Percentiles rank a stretch among this genome's conserved stretches.
These are phyloP conservation scores for Elaphomyces granulatus DNA, from an alignment of 495 filamentous ascomycete genomes.

Conservation along the genomic window DNA sequence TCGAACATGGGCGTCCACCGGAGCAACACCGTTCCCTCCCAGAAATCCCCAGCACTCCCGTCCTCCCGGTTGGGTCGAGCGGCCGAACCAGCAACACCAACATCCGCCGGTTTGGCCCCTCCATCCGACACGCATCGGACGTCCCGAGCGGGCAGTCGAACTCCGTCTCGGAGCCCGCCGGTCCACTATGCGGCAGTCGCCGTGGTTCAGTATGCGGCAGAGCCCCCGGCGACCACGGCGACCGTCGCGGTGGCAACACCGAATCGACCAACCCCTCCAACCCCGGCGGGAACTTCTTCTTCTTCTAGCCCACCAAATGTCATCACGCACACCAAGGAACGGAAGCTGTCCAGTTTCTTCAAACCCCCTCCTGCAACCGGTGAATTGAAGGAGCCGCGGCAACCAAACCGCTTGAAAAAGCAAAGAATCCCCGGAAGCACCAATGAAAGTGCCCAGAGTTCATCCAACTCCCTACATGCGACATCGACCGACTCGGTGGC, in stretches of 20 bases:
- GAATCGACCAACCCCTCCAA: slow-evolving; percentile 8
- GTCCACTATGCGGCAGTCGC: slow-evolving; percentile 2
- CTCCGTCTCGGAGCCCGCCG: slow-evolving; percentile 13
- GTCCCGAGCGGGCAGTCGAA: slow-evolving; percentile 23
- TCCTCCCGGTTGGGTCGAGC: slow-evolving; percentile 39
- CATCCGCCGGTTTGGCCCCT: slow-evolving; percentile 19
- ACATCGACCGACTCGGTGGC: slow-evolving; percentile 8
- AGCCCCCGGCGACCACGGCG: slow-evolving; percentile 13
- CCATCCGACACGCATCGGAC: slow-evolving; percentile 13
- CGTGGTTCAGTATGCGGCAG: slow-evolving; percentile 28
- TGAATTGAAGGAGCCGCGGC: slow-evolving; percentile 44
- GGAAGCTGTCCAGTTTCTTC: slow-evolving; percentile 54
- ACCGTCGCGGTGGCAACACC: slow-evolving; percentile 6
- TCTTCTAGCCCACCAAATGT: slow-evolving; percentile 31
- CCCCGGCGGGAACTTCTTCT: slow-evolving; percentile 22
- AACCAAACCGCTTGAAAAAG: slow-evolving; percentile 77
- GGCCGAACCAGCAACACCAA: slow-evolving; percentile 19
- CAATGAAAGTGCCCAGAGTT: slow-evolving; percentile 76
- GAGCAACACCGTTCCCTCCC: slow-evolving; percentile 93
- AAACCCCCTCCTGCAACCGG: slow-evolving; percentile 42
- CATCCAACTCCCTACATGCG: slow-evolving; percentile 53
- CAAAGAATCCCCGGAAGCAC: slow-evolving; percentile 58
- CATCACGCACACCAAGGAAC: slow-evolving; percentile 53
- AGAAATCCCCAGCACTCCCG: slow-evolving; percentile 61
- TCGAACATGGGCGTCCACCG: slow-evolving; percentile 51